phyloP scores from a whole-genome alignment of 2,329 filamentous ascomycete species.

The Aspergillus sclerotialis region DNA sequence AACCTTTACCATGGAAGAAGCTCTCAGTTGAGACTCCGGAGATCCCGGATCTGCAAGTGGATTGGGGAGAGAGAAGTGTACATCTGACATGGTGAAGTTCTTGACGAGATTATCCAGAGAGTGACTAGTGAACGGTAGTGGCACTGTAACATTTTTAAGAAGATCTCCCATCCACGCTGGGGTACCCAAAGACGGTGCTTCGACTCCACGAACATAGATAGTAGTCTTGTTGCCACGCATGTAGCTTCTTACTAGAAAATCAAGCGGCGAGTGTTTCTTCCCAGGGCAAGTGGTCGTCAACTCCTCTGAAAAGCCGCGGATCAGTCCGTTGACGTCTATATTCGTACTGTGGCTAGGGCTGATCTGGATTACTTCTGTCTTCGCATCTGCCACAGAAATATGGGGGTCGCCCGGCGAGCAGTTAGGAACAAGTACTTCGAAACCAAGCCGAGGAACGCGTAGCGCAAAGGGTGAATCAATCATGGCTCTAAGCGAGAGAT shows the following conservation, averaged over 20 bases:
- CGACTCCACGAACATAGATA: conserved; percentile 75
- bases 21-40: conserved; percentile 65
- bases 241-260: conserved; percentile 72
- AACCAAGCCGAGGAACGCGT: conserved; percentile 69
- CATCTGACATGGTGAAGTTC: conserved; percentile 79
- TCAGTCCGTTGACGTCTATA: conserved; percentile 63
- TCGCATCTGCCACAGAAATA: conserved; percentile 72
- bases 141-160: conserved; percentile 72
- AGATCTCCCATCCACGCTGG: conserved; percentile 79
- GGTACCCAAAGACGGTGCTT: conserved; percentile 57
- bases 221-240: conserved; percentile 72
- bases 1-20: conserved; percentile 78
- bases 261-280: conserved; percentile 72
- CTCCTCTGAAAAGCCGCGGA: conserved; percentile 65
- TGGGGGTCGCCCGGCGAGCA: conserved; percentile 65
- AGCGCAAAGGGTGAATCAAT: conserved; percentile 76
- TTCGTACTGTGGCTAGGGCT: conserved; percentile 60
- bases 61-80: conserved; percentile 78
- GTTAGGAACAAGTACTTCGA: conserved; percentile 77
- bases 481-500: conserved; percentile 63
- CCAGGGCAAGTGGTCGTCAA: conserved; percentile 69
- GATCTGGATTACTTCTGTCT: conserved; percentile 61
- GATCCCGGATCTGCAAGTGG: conserved; percentile 68
- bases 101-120: conserved; percentile 76
- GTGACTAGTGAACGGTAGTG: conserved; percentile 74